Base-by-base conservation (phyloP, 352 stramenopile genomes). In the Hyaloperonospora brassicae region DNA sequence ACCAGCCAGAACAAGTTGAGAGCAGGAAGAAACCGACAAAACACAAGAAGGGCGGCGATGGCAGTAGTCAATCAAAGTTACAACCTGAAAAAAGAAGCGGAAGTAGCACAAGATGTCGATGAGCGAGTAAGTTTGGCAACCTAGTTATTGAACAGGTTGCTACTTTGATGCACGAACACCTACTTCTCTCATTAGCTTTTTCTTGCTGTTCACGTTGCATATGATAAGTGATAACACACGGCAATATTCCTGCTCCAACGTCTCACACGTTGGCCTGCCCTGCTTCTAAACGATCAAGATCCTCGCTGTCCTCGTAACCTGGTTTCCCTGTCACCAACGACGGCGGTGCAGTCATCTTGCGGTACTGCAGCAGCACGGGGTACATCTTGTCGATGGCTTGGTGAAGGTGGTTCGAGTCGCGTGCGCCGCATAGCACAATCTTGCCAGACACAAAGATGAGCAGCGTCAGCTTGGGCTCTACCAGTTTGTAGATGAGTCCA, bases 391-490 rank as follows among this genome's bases (percentile, higher is more conserved):
- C 72, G 35, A 85, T 79, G 30, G 74, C 74, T 55, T 83, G 72
- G 49, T 80, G 68, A 24, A 83, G 52, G 41, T 83, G 74, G 45
- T 61, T 65, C 44, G 70, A 78, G 54, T 85, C 73, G 58, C 71
- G 68, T 91, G n/a, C 98, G 0, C 76, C 96, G 64, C 98, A 99
- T 13, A 99, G 95, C 21, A 99, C 95, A 47, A 99, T 89, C 61
- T 99, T 99, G 36, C 97, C 97, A 36, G 87, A 98, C 4, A 99
- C 96, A 70, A 99, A 99, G 52, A 99, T 98, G 25, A 99, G 68
- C 30, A 99, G 74, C 36, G 98, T 98, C 22, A 98, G 75, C 67
- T 98, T 97, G 24, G 96, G 96, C 65, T 96, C 83, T 2, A 97
- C 79, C 53, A 99, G 84, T 48, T 97, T 91, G 81, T 99, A 99